Evolutionary conservation across 1,284 basidiomycete genomes (phyloP).

Genomic region (Leccinum griseonigrum): DNA sequence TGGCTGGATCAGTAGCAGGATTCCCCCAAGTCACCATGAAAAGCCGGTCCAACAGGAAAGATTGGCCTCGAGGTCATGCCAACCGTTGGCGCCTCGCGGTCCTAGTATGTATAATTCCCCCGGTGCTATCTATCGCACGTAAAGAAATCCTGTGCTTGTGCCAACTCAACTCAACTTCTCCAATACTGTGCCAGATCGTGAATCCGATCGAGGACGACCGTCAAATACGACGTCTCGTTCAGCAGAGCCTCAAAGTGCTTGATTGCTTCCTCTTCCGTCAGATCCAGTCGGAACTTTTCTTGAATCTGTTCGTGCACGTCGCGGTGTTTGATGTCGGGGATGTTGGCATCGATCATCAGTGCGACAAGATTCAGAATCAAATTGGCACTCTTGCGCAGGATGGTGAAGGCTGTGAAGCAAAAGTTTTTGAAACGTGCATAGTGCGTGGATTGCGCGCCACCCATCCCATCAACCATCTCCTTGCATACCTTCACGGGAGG

Average conservation of each 20-base stretch:
- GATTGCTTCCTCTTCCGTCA: constrained; percentile 95
- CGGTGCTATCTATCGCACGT: background rate
- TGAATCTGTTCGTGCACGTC: constrained; percentile 87
- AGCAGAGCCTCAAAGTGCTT: constrained; percentile 93
- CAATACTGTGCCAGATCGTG: constrained; percentile 87
- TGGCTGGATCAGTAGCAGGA: background rate
- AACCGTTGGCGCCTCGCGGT: background rate
- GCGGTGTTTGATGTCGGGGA: constrained; percentile 95
- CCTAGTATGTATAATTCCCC: background rate
- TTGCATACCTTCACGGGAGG: constrained; percentile 98
- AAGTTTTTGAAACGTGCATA: constrained; percentile 95
- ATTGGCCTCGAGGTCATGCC: background rate
- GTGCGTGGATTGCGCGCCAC: constrained; percentile 88
- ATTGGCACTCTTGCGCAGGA: constrained; percentile 96
- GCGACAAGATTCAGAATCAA: constrained; percentile 95
- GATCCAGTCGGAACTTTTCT: constrained; percentile 93
- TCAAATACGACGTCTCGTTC: constrained; percentile 94
- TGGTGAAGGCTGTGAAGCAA: constrained; percentile 95
- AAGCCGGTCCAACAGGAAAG: background rate
- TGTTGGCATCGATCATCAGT: constrained; percentile 97
- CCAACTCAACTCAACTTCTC: constrained; percentile 50
- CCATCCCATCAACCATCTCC: constrained; percentile 99
- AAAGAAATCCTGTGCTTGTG: background rate
- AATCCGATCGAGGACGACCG: constrained; percentile 89
- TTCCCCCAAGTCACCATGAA: background rate